Conservation (phyloP, 495 filamentous ascomycete genomes). For the Ramalina peruviana region DNA sequence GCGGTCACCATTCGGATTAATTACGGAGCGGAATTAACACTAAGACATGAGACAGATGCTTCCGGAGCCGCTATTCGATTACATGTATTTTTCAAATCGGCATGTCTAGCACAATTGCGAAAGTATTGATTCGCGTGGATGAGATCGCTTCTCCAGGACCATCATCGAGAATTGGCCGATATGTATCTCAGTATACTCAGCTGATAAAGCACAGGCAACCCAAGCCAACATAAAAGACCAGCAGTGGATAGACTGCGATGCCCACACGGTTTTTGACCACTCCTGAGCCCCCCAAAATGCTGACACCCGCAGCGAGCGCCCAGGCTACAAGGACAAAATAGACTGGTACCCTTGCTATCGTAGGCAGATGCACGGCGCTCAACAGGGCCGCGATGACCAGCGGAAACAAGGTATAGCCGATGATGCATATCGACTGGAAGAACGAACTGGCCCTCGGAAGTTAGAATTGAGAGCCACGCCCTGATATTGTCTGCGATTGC, state of each 20-base stretch:
- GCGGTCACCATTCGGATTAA: too few relatives aligned
- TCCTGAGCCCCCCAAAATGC: constrained; percentile 88
- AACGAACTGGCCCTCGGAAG: constrained; percentile 56
- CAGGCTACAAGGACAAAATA: constrained; percentile 78
- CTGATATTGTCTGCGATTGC: background rate
- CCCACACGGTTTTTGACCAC: constrained; percentile 90
- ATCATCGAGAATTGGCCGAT: too few relatives aligned
- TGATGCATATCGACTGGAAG: constrained; percentile 92
- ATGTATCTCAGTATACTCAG: constrained; percentile 25
- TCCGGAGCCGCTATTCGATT: too few relatives aligned
- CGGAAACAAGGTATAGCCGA: constrained; percentile 98
- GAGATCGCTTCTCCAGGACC: background rate
- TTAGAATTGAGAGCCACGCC: background rate
- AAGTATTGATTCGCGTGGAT: background rate
- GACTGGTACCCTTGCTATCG: constrained; percentile 71
- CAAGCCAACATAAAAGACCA: constrained; percentile 89
- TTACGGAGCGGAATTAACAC: too few relatives aligned
- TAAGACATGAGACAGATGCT: too few relatives aligned
- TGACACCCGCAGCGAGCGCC: constrained; percentile 89
- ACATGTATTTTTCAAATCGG: too few relatives aligned
- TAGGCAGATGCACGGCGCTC: constrained; percentile 63
- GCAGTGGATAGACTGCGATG: constrained; percentile 85
- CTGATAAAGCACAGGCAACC: constrained; percentile 95
- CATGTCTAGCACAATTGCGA: too few relatives aligned
- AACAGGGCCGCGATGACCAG: constrained; percentile 85